Conservation (phyloP, 306 rosid species). For the Vigna trinervia region DNA sequence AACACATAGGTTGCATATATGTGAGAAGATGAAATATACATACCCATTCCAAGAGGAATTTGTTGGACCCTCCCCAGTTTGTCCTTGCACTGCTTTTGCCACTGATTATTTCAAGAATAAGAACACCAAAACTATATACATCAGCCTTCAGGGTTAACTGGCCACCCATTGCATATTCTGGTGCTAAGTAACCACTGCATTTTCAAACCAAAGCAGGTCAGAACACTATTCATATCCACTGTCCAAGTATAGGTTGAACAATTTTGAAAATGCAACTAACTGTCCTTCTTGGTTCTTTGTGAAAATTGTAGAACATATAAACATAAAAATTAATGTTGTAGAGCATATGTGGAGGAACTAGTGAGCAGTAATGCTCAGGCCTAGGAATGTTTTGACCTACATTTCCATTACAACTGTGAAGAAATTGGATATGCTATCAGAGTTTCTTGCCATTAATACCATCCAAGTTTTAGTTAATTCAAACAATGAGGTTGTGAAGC, state of each 20-base stretch:
- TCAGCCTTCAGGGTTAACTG: conserved; percentile 93
- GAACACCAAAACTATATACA: conserved; percentile 93
- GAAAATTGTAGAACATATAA: neutral
- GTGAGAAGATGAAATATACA: conserved; percentile 27
- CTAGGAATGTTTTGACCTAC: neutral
- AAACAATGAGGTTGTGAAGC: too few species aligned
- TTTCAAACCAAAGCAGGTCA: conserved; percentile 45
- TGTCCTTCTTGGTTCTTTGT: neutral
- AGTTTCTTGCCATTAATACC: too few species aligned
- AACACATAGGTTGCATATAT: neutral
- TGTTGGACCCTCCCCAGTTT: conserved; percentile 72
- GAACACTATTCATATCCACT: conserved; percentile 1
- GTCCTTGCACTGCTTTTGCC: conserved; percentile 78
- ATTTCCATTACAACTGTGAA: neutral
- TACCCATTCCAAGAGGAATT: conserved; percentile 87
- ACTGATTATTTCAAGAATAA: conserved; percentile 78
- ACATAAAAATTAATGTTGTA: neutral
- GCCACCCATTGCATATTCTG: conserved; percentile 96
- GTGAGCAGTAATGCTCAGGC: neutral
- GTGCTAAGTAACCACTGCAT: conserved; percentile 93
- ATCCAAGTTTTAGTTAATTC: too few species aligned
- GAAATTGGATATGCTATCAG: neutral
- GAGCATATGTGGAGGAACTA: neutral
- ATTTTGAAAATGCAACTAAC: neutral
- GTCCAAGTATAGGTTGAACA: conserved; percentile 28